Conservation (phyloP, 2,329 filamentous ascomycete genomes). For the Ophiostoma triangulosporum region DNA sequence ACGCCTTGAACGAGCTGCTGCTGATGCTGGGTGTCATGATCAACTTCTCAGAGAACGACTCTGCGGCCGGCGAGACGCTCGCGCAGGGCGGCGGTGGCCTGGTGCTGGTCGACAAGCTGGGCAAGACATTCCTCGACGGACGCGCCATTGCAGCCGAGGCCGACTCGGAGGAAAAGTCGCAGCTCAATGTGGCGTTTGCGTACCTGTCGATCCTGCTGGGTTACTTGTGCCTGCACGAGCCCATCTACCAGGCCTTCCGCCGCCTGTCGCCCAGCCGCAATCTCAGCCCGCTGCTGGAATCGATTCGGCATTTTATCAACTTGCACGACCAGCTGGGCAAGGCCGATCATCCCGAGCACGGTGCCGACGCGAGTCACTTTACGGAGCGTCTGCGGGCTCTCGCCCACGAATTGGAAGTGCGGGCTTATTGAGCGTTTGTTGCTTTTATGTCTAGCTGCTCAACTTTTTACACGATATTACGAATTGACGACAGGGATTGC, state of each 20-base stretch:
- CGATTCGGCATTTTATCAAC: constrained; percentile 40
- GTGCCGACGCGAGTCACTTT: constrained; percentile 20
- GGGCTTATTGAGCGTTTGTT: too few relatives aligned
- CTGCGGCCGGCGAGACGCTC: constrained; percentile 39
- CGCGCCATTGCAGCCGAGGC: constrained; percentile 55
- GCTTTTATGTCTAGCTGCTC: too few relatives aligned
- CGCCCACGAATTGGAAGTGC: constrained; percentile 24
- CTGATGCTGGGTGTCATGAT: constrained; percentile 72
- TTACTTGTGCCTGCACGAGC: constrained; percentile 53
- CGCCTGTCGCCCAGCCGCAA: constrained; percentile 29
- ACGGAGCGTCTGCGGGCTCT: constrained; percentile 27
- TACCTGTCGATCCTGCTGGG: constrained; percentile 77
- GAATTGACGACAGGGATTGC: too few relatives aligned
- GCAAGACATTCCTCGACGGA: constrained; percentile 54
- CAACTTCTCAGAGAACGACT: constrained; percentile 72
- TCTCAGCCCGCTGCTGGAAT: constrained; percentile 32
- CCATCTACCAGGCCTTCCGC: constrained; percentile 30
- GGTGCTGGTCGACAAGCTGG: constrained; percentile 35
- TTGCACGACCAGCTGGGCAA: constrained; percentile 37
- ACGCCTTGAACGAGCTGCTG: constrained; percentile 55
- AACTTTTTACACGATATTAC: too few relatives aligned
- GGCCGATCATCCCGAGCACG: constrained; percentile 23
- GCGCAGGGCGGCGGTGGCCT: constrained; percentile 25
- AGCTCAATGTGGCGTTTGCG: constrained; percentile 70
- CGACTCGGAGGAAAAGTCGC: constrained; percentile 60